Evolutionary conservation across 2,329 filamentous ascomycete genomes (phyloP), one percentile per base, ranked within the genome.

Genomic region (Hymenoscyphus scutula): DNA sequence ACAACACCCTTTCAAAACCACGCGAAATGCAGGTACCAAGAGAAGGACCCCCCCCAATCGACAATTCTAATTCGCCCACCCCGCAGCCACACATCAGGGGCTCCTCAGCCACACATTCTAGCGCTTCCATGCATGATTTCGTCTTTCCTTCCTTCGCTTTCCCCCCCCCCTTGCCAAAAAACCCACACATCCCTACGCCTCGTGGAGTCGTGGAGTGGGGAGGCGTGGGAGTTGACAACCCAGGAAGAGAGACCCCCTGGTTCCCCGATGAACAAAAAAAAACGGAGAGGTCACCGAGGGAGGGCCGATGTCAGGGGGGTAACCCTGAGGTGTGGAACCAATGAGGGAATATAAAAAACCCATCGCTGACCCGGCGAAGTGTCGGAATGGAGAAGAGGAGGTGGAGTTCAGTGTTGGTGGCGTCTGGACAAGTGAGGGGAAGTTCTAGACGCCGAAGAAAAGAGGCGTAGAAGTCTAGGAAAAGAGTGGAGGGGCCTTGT

Each of bases 381-480:
- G n/a, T 48, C 41, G 41, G 41, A 48, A 25, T 48, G 41, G 41
- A 10, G 41, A 19, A 23, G 19, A 48, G 6, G 41, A 19, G 10
- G 41, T n/a, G n/a, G n/a, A n/a, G n/a, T n/a, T n/a, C n/a, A n/a
- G n/a, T n/a, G 41, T 19, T 48, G 41, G 41, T 48, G 41, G 41
- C 41, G 41, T 10, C 41, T 48, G 10, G 41, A 48, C 41, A 48
- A 48, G 41, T 48, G 41, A 48, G 41, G 41, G 41, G 41, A 48
- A 48, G 41, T 48, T 48, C 41, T 48, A 48, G 41, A 48, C 41
- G 41, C 41, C 7, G 15, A 19, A n/a, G 17, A n/a, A 8, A 45
- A n/a, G 38, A 45, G 38, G 38, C 38, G 38, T 45, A 45, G 38
- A 45, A 45, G 38, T n/a, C n/a, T 6, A 19, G 15, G 38, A 41